phyloP scores from a whole-genome alignment of 2,329 filamentous ascomycete genomes.

The Fusarium redolens region DNA sequence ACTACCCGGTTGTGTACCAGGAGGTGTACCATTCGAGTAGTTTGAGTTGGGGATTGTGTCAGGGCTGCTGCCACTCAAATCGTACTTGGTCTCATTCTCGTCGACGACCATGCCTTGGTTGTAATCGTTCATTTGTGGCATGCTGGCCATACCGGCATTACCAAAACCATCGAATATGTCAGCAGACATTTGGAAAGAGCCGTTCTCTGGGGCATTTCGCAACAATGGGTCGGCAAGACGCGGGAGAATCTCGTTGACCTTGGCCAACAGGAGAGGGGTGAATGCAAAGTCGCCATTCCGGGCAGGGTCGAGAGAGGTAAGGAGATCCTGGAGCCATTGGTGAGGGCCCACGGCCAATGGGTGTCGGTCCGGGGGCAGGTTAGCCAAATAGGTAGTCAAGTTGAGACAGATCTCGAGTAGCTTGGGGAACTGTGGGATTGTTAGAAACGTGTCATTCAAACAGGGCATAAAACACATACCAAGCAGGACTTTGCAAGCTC shows the following conservation, averaged over 20 bases:
- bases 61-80: slow-evolving; percentile 50
- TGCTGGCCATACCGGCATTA: slow-evolving; percentile 68
- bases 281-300: slow-evolving; percentile 83
- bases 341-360: slow-evolving; percentile 75
- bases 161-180: slow-evolving; percentile 76
- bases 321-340: slow-evolving; percentile 77
- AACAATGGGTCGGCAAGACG: slow-evolving; percentile 70
- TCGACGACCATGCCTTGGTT: slow-evolving; percentile 59
- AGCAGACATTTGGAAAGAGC: slow-evolving; percentile 54
- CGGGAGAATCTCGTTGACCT: slow-evolving; percentile 78
- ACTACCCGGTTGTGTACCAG: slow-evolving; percentile 42
- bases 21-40: slow-evolving; percentile 46
- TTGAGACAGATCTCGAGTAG: slow-evolving; percentile 81
- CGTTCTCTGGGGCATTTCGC: slow-evolving; percentile 66
- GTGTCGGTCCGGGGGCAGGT: slow-evolving; percentile 69
- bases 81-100: slow-evolving; percentile 56
- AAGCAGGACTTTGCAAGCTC: slow-evolving; percentile 80
- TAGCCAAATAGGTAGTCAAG: slow-evolving; percentile 77
- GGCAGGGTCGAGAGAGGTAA: slow-evolving; percentile 74
- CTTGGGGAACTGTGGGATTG: slow-evolving; percentile 73
- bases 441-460: slow-evolving; percentile 11
- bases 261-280: slow-evolving; percentile 79
- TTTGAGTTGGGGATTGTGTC: slow-evolving; percentile 49
- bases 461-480: slow-evolving; percentile 58
- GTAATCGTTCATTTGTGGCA: slow-evolving; percentile 62